These are phyloP conservation scores for Glarea lozoyensis DNA, from an alignment of 495 filamentous ascomycete genomes.

Conservation along the genomic window DNA sequence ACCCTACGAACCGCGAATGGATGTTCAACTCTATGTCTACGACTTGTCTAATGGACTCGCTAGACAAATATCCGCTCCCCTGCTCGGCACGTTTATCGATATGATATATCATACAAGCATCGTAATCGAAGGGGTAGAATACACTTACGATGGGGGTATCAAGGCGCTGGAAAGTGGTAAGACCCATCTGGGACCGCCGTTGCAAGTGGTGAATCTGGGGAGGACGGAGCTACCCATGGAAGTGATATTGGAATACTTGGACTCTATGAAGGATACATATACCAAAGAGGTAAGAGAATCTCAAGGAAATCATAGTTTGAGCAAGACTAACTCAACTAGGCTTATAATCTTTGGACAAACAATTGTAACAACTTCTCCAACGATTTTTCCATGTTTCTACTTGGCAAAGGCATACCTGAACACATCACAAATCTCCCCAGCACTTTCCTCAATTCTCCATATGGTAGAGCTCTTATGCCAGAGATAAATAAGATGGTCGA, in stretches of 20 bases:
- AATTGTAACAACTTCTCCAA: conserved; percentile 99
- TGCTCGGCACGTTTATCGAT: conserved; percentile 55
- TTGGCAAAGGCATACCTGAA: conserved; percentile 81
- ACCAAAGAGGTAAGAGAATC: conserved; percentile 65
- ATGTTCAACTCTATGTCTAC: conserved; percentile 87
- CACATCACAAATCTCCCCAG: conserved; percentile 85
- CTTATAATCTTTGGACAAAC: conserved; percentile 75
- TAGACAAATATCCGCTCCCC: conserved; percentile 32
- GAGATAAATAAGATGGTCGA: conserved; percentile 69
- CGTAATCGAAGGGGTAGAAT: conserved; percentile 58
- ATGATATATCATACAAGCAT: conserved; percentile 39
- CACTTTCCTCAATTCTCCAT: conserved; percentile 79
- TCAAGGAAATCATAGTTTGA: no score
- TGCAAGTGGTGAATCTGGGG: conserved; percentile 68
- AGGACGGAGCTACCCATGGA: conserved; percentile 72
- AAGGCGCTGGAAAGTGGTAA: conserved; percentile 69
- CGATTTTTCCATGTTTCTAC: conserved; percentile 80
- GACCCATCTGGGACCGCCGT: conserved; percentile 78
- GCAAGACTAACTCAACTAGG: no score
- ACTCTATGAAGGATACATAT: conserved; percentile 73
- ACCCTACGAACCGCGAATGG: conserved; percentile 48
- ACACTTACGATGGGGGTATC: conserved; percentile 56
- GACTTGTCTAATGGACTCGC: conserved; percentile 73
- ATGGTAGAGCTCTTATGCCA: conserved; percentile 83
- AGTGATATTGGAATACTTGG: conserved; percentile 81